Conservation (phyloP, 2,329 filamentous ascomycete species). For the Botrytis aclada region DNA sequence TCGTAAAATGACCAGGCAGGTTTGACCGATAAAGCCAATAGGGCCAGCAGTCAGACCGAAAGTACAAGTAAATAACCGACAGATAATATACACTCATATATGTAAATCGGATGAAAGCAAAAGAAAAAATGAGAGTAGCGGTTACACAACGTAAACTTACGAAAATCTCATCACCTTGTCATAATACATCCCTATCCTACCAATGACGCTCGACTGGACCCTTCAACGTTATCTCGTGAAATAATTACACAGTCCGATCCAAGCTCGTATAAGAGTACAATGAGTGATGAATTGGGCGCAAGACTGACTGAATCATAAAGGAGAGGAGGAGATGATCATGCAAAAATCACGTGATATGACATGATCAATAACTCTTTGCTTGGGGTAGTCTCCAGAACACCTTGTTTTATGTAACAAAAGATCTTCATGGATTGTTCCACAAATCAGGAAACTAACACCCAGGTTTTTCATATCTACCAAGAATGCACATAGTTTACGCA, state of each 20-base stretch:
- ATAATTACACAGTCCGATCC: accelerated
- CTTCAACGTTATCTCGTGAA: accelerated
- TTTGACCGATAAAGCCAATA: background rate
- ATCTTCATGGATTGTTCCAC: background rate
- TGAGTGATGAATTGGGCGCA: background rate
- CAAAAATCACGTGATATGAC: background rate
- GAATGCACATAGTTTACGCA: background rate
- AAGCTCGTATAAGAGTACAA: background rate
- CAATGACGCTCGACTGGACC: accelerated
- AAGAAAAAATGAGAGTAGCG: background rate
- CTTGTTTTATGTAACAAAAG: background rate
- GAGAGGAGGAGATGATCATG: background rate
- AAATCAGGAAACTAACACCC: background rate
- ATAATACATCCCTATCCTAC: background rate
- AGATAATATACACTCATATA: background rate
- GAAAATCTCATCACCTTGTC: background rate
- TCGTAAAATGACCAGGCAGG: background rate
- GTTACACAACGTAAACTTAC: background rate
- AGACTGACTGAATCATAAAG: background rate
- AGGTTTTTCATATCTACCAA: background rate
- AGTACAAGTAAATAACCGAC: background rate
- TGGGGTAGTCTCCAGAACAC: background rate
- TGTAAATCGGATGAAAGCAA: too few relatives aligned
- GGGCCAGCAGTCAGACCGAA: background rate
- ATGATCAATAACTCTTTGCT: background rate